Percentiles rank a stretch among this genome's conserved stretches.
Evolutionary conservation across 371 early-diverging fungal genomes (phyloP).

Genomic region (Choanephora cucurbitarum): DNA sequence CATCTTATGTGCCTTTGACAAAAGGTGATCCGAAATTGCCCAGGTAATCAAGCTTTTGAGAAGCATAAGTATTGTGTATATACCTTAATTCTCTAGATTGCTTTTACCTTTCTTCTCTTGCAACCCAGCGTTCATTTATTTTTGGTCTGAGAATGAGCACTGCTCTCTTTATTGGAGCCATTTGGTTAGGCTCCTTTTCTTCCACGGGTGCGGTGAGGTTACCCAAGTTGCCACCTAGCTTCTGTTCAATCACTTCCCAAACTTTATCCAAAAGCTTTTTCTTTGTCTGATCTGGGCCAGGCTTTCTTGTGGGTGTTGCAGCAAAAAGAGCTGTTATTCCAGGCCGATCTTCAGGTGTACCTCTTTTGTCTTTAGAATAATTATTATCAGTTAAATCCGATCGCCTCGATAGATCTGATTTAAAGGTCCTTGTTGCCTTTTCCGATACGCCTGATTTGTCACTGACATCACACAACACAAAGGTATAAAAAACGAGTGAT

Average conservation of each 20-base stretch:
- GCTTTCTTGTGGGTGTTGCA: neutral
- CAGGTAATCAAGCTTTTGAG: neutral
- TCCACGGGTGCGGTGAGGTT: neutral
- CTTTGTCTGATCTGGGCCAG: neutral
- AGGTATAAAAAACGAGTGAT: too few species aligned
- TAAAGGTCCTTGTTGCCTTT: too few species aligned
- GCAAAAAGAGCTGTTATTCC: neutral
- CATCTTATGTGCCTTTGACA: neutral
- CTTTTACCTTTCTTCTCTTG: constrained; percentile 7
- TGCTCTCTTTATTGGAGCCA: constrained; percentile 5
- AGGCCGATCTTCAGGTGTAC: too few species aligned
- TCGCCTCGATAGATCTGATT: too few species aligned
- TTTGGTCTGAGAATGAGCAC: constrained; percentile 4
- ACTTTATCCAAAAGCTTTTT: neutral
- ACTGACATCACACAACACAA: too few species aligned
- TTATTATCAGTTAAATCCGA: too few species aligned
- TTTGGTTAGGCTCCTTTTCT: constrained; percentile 1
- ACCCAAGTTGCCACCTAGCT: neutral
- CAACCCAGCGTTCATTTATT: constrained; percentile 7
- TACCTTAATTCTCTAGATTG: neutral
- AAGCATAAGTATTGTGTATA: too few species aligned
- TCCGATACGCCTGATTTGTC: too few species aligned
- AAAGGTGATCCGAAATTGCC: neutral
- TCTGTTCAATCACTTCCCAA: neutral
- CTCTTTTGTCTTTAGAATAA: too few species aligned